Conservation (phyloP, 208 protist genomes). For the Crithidia brevicula region DNA sequence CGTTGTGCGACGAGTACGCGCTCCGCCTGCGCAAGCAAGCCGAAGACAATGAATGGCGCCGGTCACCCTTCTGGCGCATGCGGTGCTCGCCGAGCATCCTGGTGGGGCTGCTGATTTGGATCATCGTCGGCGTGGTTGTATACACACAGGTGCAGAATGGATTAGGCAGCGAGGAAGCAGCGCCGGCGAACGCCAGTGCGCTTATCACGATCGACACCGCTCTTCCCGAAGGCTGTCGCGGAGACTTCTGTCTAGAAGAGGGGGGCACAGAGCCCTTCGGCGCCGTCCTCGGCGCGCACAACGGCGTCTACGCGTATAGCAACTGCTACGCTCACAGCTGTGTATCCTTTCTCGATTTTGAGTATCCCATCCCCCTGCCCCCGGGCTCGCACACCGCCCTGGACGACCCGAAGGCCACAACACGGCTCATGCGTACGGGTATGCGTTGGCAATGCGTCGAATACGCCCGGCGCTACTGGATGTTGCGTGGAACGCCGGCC, state of each 20-base stretch:
- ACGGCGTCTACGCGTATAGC: slow-evolving; percentile 64
- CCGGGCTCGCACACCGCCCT: neutral
- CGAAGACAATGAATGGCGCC: neutral
- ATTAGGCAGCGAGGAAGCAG: no score
- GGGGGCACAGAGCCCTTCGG: slow-evolving; percentile 51
- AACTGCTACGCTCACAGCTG: slow-evolving; percentile 65
- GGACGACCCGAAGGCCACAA: slow-evolving; percentile 3
- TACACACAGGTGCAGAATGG: neutral
- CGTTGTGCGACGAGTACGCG: slow-evolving; percentile 17
- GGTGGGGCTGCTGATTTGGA: slow-evolving; percentile 27
- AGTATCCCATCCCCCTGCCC: slow-evolving; percentile 19
- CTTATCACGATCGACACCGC: neutral
- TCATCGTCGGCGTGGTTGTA: slow-evolving; percentile 20
- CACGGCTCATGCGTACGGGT: slow-evolving; percentile 37
- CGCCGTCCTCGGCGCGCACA: slow-evolving; percentile 48
- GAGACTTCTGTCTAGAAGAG: slow-evolving; percentile 9
- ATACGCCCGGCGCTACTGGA: slow-evolving; percentile 89
- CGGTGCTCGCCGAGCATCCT: slow-evolving; percentile 23
- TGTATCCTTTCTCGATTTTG: slow-evolving; percentile 34
- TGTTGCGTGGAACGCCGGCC: slow-evolving; percentile 55
- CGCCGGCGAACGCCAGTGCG: neutral
- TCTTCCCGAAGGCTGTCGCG: slow-evolving; percentile 28
- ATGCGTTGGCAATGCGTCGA: slow-evolving; percentile 91
- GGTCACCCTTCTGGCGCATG: slow-evolving; percentile 2
- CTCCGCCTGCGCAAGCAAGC: slow-evolving; percentile 8